Evolutionary conservation across 768 basidiomycete species (phyloP).

Genomic region (Lentinula guzmanii): DNA sequence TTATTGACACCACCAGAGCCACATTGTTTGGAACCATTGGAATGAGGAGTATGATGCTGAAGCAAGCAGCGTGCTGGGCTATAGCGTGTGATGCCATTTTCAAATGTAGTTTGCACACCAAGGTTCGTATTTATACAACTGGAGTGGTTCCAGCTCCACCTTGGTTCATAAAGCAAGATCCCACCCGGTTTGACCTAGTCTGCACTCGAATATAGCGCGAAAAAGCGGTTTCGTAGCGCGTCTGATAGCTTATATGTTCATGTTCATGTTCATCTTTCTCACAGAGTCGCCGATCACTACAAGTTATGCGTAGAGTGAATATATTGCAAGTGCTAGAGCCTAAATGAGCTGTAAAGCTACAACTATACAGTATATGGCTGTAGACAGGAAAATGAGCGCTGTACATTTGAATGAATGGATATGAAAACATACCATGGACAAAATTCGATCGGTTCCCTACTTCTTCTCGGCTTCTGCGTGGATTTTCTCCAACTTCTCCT

Average conservation of each 20-base stretch:
- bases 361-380: too few relatives aligned
- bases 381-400: neutral
- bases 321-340: neutral
- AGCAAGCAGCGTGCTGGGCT: neutral
- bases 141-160: too few relatives aligned
- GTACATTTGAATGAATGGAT: neutral
- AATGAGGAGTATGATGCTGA: neutral
- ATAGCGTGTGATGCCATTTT: neutral
- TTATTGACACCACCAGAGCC: neutral
- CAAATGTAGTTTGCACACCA: too few relatives aligned
- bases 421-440: neutral
- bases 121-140: too few relatives aligned
- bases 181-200: too few relatives aligned
- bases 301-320: neutral
- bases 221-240: too few relatives aligned
- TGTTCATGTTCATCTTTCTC: neutral
- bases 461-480: slow-evolving; percentile 2
- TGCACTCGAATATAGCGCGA: too few relatives aligned
- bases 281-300: neutral
- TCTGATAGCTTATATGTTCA: too few relatives aligned
- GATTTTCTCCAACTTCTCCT: slow-evolving; percentile 8
- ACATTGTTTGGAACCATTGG: neutral
- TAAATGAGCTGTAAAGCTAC: neutral
- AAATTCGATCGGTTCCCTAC: neutral
- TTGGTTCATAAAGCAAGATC: too few relatives aligned